phyloP scores from a whole-genome alignment of 2,329 filamentous ascomycete species.

The Colletotrichum caudatum region DNA sequence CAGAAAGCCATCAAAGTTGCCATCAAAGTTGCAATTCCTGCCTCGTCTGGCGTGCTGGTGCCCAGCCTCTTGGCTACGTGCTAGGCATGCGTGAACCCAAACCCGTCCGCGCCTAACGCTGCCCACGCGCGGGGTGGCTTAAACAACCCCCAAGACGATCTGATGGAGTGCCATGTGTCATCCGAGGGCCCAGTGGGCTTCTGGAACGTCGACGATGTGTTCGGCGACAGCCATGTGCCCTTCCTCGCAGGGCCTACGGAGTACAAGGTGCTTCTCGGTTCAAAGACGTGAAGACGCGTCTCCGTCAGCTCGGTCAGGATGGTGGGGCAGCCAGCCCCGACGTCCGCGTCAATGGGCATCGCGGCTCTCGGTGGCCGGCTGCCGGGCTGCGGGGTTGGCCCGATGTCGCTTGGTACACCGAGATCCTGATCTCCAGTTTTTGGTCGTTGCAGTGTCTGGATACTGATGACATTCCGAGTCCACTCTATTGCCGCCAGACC shows the following conservation, averaged over 20 bases:
- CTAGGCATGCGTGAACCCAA: slow-evolving; percentile 24
- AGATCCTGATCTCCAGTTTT: slow-evolving; percentile 38
- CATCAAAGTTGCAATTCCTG: slow-evolving; percentile 39
- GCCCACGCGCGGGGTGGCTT: slow-evolving; percentile 22
- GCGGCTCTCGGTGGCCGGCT: slow-evolving; percentile 37
- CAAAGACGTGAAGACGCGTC: slow-evolving; percentile 9
- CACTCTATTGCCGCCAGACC: slow-evolving; percentile 27
- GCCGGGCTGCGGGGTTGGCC: slow-evolving; percentile 37
- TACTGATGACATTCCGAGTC: slow-evolving; percentile 38
- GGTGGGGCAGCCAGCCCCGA: slow-evolving; percentile 34
- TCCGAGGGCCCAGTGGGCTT: not conserved
- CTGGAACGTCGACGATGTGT: not conserved
- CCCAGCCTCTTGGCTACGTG: slow-evolving; percentile 39
- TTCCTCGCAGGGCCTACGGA: not conserved
- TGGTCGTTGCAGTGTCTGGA: slow-evolving; percentile 18
- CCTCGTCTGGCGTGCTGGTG: slow-evolving; percentile 40
- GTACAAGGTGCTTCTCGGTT: not conserved
- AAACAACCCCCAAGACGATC: not conserved
- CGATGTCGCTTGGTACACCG: slow-evolving; percentile 39
- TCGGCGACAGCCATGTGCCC: too few relatives aligned
- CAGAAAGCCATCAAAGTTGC: slow-evolving; percentile 33
- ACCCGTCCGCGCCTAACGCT: slow-evolving; percentile 10
- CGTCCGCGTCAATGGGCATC: slow-evolving; percentile 37
- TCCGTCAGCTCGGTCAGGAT: slow-evolving; percentile 37
- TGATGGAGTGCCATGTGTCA: not conserved